Base-by-base conservation (phyloP, 2,329 filamentous ascomycete species). In the Aspergillus luchuensis region DNA sequence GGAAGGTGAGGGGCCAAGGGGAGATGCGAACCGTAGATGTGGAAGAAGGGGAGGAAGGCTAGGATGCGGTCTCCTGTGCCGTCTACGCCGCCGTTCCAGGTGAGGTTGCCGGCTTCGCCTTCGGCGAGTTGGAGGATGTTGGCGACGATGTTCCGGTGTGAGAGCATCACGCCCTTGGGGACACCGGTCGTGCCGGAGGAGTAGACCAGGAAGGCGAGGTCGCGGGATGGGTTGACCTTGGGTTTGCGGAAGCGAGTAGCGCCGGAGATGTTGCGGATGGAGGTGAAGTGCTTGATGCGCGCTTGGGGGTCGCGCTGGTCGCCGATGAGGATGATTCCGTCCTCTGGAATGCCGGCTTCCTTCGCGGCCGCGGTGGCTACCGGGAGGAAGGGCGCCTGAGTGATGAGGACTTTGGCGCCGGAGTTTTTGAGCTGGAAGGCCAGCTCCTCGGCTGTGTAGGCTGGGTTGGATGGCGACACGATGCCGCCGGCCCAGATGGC, bases 131-230 rank as follows among this genome's bases (percentile, higher is more conserved):
- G 88, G 30, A 85, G 67, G 6, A 87, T 72, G 74, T 97, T 96
- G 61, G 91, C 80, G 10, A 96, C 85, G 61, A 97, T 88, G 73
- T 97, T 97, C 65, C 79, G 76, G 76, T 98, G 94, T 7, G 87
- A 90, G 33, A 97, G 81, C 85, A 91, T 90, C 13, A 97, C 94
- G 15, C 93, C 94, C 76, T 98, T 98, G 0, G 94, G 93, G 54
- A 92, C 80, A 2, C 94, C 94, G 0, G 94, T 97, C 0, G 94
- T 98, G 7, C 94, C 94, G 7, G 89, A 93, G 53, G 89, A 92
- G 75, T 96, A 97, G 0, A 96, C 91, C 59, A 97, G 77, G 70
- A 95, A 96, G 0, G 91, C 89, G 25, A 95, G 74, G 72, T 97
- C 92, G 59, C 87, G 88, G 53, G 84, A 82, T 0, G 91, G 86